Conservation (phyloP, 2,329 filamentous ascomycete species). For the Fusarium sp. region DNA sequence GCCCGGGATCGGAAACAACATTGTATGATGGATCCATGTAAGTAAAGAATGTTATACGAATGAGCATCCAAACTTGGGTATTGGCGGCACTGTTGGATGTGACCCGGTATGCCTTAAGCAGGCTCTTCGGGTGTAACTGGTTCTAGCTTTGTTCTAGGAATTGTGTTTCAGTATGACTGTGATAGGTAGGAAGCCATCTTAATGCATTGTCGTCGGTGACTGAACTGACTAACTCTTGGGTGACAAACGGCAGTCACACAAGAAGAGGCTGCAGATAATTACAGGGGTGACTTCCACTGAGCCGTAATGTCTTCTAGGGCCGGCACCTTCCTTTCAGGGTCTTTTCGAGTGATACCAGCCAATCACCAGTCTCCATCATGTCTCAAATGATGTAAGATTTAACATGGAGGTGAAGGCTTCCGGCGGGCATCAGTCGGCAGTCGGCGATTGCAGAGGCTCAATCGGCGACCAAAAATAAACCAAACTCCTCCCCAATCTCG, state of each 20-base stretch:
- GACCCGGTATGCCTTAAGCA: too few relatives aligned
- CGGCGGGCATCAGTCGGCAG: conserved; percentile 41
- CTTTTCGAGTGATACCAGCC: conserved; percentile 9
- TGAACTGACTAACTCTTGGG: not conserved
- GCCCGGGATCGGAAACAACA: too few relatives aligned
- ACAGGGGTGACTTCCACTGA: conserved; percentile 24
- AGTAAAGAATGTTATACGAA: too few relatives aligned
- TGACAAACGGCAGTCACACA: conserved; percentile 5
- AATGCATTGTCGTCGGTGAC: conserved; percentile 10
- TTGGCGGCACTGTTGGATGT: too few relatives aligned
- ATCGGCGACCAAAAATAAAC: conserved; percentile 26
- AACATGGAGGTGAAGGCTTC: conserved; percentile 20
- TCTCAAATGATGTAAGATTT: conserved; percentile 36
- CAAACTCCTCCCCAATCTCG: not conserved
- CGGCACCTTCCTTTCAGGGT: conserved; percentile 27
- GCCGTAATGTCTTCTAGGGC: not conserved
- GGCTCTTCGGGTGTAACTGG: too few relatives aligned
- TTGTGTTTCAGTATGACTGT: too few relatives aligned
- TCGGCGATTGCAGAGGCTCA: conserved; percentile 36
- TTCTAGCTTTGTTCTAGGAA: too few relatives aligned
- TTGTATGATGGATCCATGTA: too few relatives aligned
- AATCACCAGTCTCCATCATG: not conserved
- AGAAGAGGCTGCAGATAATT: conserved; percentile 22
- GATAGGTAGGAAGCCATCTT: not conserved
- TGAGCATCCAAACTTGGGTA: too few relatives aligned